phyloP scores from a whole-genome alignment of 441 rosid genomes.

The Isatis lusitanica region DNA sequence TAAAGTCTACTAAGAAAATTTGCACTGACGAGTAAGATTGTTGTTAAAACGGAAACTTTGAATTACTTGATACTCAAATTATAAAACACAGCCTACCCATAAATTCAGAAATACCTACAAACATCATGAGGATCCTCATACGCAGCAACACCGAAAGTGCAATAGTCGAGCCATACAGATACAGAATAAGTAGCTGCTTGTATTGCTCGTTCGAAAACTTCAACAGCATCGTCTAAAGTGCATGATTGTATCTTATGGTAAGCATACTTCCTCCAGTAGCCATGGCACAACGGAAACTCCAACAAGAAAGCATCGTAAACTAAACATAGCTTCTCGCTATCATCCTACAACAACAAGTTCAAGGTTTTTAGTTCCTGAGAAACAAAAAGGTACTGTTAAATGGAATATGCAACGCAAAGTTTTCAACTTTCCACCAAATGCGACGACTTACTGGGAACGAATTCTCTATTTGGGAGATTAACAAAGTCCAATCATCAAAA shows the following conservation, averaged over 20 bases:
- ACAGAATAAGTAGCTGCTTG: constrained; percentile 72
- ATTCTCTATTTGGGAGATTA: constrained; percentile 60
- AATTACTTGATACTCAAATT: background rate
- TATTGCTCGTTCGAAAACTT: constrained; percentile 78
- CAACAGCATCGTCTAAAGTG: constrained; percentile 59
- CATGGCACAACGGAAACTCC: constrained; percentile 81
- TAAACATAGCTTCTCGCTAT: constrained; percentile 52
- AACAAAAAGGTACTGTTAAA: background rate
- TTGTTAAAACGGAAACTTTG: background rate
- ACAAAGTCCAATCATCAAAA: constrained; percentile 81
- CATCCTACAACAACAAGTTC: constrained; percentile 53
- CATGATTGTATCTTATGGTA: constrained; percentile 56
- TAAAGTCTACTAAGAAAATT: background rate
- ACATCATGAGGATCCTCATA: constrained; percentile 72
- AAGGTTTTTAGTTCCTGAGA: background rate
- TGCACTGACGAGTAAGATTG: background rate
- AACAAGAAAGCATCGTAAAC: constrained; percentile 79
- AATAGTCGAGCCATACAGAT: constrained; percentile 76
- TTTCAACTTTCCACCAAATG: constrained; percentile 7
- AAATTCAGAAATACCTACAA: constrained; percentile 56
- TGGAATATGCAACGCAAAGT: background rate
- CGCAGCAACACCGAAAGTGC: constrained; percentile 52
- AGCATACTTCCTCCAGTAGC: constrained; percentile 86
- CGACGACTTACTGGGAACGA: constrained; percentile 48
- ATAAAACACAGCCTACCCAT: constrained; percentile 12